phyloP scores from a whole-genome alignment of 1,139 yeast genomes.

The Kazachstania sp. region DNA sequence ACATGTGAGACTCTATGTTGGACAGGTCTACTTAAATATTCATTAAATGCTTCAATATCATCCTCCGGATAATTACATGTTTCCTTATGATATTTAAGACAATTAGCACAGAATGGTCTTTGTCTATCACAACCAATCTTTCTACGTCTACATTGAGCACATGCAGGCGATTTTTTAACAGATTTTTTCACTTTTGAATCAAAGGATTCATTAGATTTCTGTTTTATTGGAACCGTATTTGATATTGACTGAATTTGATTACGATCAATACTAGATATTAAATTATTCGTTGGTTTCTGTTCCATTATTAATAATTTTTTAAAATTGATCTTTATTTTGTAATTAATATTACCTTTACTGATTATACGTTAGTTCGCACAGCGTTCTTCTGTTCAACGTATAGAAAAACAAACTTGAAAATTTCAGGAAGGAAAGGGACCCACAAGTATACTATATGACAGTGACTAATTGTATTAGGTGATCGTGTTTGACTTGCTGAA shows the following conservation, averaged over 20 bases:
- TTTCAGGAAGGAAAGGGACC: no score
- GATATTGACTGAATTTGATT: neutral
- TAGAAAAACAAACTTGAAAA: no score
- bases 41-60: slow-evolving; percentile 1
- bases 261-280: neutral
- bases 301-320: neutral
- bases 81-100: slow-evolving; percentile 33
- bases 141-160: slow-evolving; percentile 41
- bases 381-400: neutral
- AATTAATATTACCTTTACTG: no score
- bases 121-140: slow-evolving; percentile 52
- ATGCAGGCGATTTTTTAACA: slow-evolving; percentile 30
- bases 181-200: neutral
- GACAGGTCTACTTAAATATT: neutral
- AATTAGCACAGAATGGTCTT: slow-evolving; percentile 47
- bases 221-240: neutral
- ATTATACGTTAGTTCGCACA: neutral
- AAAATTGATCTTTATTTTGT: neutral
- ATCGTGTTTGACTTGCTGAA: no score
- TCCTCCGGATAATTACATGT: slow-evolving; percentile 25
- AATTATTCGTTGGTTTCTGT: neutral
- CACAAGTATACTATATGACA: no score
- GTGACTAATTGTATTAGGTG: no score
- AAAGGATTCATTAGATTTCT: neutral
- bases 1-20: neutral